Evolutionary conservation across 371 early-diverging fungal species (phyloP).

Genomic region (Mucor circinelloides): DNA sequence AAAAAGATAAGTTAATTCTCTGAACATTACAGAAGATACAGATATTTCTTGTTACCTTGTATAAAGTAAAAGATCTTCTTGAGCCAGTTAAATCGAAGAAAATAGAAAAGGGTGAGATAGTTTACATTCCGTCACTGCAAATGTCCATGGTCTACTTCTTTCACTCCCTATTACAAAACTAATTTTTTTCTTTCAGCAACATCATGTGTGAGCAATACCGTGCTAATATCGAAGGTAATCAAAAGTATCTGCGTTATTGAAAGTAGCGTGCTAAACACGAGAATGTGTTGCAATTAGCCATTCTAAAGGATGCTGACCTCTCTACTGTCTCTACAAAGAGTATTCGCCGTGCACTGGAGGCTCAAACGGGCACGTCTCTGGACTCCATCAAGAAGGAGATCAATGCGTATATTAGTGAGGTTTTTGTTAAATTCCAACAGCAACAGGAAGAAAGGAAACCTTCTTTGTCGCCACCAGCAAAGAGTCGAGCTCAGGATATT

Average conservation of each 20-base stretch:
- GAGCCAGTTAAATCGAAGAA: too few relatives aligned
- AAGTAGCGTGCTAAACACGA: slow-evolving; percentile 1
- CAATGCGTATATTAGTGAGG: slow-evolving; percentile 34
- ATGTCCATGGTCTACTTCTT: neutral
- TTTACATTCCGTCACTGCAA: too few relatives aligned
- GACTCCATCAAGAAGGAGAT: slow-evolving; percentile 41
- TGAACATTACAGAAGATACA: too few relatives aligned
- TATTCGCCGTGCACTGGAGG: slow-evolving; percentile 49
- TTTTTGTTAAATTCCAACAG: slow-evolving; percentile 20
- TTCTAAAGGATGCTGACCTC: slow-evolving; percentile 52
- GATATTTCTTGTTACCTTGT: too few relatives aligned
- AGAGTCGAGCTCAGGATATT: neutral
- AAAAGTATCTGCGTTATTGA: neutral
- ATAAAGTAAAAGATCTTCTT: too few relatives aligned
- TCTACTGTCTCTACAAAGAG: slow-evolving; percentile 55
- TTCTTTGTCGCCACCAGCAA: neutral
- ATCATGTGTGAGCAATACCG: slow-evolving; percentile 11
- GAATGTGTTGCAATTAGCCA: slow-evolving; percentile 20
- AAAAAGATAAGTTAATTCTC: too few relatives aligned
- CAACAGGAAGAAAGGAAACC: neutral
- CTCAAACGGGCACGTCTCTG: slow-evolving; percentile 31
- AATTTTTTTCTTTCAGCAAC: neutral
- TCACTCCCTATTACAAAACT: neutral
- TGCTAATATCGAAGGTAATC: slow-evolving; percentile 4
- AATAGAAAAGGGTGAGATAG: too few relatives aligned